Base-by-base conservation (phyloP, 441 rosid species). In the Pelargonium australe region DNA sequence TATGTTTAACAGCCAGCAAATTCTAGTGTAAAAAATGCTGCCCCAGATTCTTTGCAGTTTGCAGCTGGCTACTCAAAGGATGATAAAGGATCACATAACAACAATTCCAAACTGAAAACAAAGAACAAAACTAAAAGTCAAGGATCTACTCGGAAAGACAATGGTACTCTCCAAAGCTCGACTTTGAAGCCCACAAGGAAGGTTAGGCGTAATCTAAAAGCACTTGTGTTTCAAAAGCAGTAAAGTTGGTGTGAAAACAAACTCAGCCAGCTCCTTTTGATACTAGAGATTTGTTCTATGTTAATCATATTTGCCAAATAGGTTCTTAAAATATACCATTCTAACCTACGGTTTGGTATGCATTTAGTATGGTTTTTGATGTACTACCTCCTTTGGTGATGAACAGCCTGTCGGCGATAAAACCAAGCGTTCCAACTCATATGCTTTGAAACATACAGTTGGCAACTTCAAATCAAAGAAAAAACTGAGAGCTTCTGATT, bases 341-440 rank as follows among this genome's bases (percentile, higher is more conserved):
- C 20, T 5, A 53, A 53, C 60, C 13, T 14, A n/a, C 10, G 17
- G 53, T 47, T 10, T 34, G 62, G 20, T 14, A 7, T 23, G 40
- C 11, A 53, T 37, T 14, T 53, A 20, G 49, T 19, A 34, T 68
- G 41, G 53, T 67, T 69, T 20, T 51, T 66, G 68, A 68, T 43
- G 55, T 64, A 64, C 58, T 17, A 12, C 68, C 71, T 68, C 77
- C 25, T 68, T 73, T 64, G 71, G 66, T 61, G 28, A 67, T 78
- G 71, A 68, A 79, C 82, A 80, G 85, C 76, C 74, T 65, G 68
- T 67, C 37, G 82, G 75, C 67, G 80, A 64, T 49, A 43, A 16
- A 55, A 76, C 20, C 19, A 77, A 77, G 63, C 67, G 64, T 66
- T 70, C 83, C 45, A 66, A 60, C 61, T 65, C 37, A 45, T 69